phyloP scores from a whole-genome alignment of 1,284 basidiomycete genomes.

The Moniliella sp. region DNA sequence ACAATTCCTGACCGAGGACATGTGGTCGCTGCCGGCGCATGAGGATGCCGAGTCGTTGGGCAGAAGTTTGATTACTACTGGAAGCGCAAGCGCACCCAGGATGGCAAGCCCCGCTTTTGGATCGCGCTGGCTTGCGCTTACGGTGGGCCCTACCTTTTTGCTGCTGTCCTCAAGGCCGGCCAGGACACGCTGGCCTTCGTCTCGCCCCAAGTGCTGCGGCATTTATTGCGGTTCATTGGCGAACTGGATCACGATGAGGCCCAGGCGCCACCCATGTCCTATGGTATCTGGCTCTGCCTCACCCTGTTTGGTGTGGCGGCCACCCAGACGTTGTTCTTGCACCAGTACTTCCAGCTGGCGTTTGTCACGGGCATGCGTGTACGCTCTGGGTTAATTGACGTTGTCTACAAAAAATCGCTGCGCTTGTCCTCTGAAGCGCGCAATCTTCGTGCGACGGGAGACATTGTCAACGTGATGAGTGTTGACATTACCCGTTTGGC shows the following conservation, averaged over 20 bases:
- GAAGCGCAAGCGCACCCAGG: constrained; percentile 10
- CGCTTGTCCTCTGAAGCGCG: constrained; percentile 65
- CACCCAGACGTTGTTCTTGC: constrained; percentile 57
- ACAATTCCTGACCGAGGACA: constrained; percentile 34
- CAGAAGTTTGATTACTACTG: constrained; percentile 41
- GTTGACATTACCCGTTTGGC: constrained; percentile 60
- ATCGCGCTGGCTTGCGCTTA: constrained; percentile 36
- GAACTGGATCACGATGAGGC: constrained; percentile 10
- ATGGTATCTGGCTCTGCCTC: constrained; percentile 28
- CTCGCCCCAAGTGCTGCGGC: constrained; percentile 69
- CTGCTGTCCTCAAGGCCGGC: constrained; percentile 45
- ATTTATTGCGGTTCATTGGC: constrained; percentile 51
- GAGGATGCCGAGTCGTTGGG: constrained; percentile 59
- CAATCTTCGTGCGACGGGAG: constrained; percentile 53
- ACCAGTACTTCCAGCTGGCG: constrained; percentile 67
- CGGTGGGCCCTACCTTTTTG: constrained; percentile 53
- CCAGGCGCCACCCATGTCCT: neutral
- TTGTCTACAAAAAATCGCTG: constrained; percentile 70
- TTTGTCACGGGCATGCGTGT: constrained; percentile 76
- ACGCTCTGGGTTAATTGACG: constrained; percentile 60
- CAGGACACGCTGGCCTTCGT: constrained; percentile 64
- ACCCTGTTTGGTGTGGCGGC: constrained; percentile 50
- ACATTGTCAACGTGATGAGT: constrained; percentile 81
- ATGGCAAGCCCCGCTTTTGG: constrained; percentile 9
- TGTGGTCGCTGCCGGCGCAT: constrained; percentile 34